Base-by-base conservation (phyloP, 1,139 yeast species). In the Pneumocystis oryctolagi region DNA sequence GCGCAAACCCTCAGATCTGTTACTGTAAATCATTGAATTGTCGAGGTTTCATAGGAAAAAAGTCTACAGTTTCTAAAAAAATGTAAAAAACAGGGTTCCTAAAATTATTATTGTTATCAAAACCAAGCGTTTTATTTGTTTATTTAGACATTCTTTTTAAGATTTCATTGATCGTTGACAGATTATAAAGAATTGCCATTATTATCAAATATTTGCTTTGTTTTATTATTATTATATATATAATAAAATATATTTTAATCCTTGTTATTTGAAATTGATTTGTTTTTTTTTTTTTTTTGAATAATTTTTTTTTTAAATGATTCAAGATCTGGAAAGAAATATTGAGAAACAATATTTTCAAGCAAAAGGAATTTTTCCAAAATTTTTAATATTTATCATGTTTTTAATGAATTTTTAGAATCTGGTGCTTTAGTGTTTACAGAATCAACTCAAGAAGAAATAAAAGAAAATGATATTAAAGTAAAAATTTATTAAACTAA, bases 1-100 rank as follows among this genome's bases (percentile, higher is more conserved):
- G 75, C 12, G 72, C 76, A 1, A 70, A 68, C 25, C 76, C 76
- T 25, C 78, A 75, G 64, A 68, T 65, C 6, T 77, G 80, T 65
- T 70, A 68, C 56, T 77, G 79, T 67, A 77, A 77, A 0, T 66
- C 76, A 1, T 61, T 65, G 0, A 71, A 70, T 9, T 77, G 79
- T 63, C 71, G 78, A 5, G 78, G 78, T 0, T 68, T 71, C 31
- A 76, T 77, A 61, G 76, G 76, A 1, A 72, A 67, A 25, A 47
- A 25, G 16, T n/a, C 31, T 47, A 25, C 28, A 18, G 12, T 40
- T 5, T 6, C 6, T 47, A n/a, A 25, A 25, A 25, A 25, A 25
- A 37, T 16, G 34, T 20, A 25, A 25, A 30, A 3, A 16, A 30
- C 4, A 30, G 25, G 34, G 16, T 9, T 18, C 25, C 18, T n/a